A percentile compares a stretch with the other conserved stretches of the same genome.
phyloP scores from a whole-genome alignment of 768 basidiomycete species.

The Leucocoprinus leucothites region DNA sequence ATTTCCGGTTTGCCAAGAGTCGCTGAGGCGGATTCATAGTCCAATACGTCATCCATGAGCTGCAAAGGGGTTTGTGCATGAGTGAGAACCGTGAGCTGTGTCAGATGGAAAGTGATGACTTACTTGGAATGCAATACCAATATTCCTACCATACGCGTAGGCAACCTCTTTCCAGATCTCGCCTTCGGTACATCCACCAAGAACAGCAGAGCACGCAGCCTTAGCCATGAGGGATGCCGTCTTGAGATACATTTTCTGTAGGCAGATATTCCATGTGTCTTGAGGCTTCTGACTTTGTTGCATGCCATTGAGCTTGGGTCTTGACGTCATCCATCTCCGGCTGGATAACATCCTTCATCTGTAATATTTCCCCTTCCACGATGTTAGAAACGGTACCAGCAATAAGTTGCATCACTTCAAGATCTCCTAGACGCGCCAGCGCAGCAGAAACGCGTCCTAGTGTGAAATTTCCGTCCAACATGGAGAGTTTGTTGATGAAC shows the following conservation, averaged over 20 bases:
- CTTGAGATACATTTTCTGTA: constrained; percentile 93
- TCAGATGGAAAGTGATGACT: constrained; percentile 17
- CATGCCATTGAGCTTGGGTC: constrained; percentile 15
- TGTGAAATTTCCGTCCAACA: constrained; percentile 89
- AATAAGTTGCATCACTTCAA: constrained; percentile 87
- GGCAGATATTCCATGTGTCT: constrained; percentile 74
- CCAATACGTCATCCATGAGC: constrained; percentile 95
- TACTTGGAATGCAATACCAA: constrained; percentile 96
- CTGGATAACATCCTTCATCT: constrained; percentile 58
- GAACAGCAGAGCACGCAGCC: constrained; percentile 77
- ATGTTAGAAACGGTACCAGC: constrained; percentile 84
- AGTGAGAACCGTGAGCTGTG: not conserved
- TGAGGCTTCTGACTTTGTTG: constrained; percentile 20
- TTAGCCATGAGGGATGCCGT: constrained; percentile 95
- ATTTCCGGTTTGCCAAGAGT: constrained; percentile 86
- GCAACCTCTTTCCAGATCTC: constrained; percentile 92
- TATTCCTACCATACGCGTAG: constrained; percentile 93
- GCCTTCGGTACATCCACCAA: constrained; percentile 82
- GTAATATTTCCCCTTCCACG: constrained; percentile 92
- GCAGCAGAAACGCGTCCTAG: constrained; percentile 83
- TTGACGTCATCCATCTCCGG: constrained; percentile 23
- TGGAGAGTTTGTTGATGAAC: constrained; percentile 86
- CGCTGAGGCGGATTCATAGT: constrained; percentile 77
- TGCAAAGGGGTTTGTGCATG: constrained; percentile 24
- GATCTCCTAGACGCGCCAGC: constrained; percentile 72